Evolutionary conservation across 768 basidiomycete species (phyloP), one percentile per base, ranked within the genome.

Genomic region (Phanerochaete sordida): DNA sequence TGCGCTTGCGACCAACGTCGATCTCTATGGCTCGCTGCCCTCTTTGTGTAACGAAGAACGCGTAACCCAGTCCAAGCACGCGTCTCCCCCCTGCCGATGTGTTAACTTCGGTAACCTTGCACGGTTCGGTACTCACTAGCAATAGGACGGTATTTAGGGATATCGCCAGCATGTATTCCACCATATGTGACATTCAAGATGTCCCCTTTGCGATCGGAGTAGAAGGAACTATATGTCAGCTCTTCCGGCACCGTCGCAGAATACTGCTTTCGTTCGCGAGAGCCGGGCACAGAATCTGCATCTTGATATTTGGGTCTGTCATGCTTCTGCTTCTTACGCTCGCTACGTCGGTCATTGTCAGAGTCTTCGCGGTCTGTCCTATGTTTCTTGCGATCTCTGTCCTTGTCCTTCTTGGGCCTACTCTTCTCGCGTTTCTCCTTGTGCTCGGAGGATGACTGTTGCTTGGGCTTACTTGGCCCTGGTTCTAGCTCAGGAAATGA

Each of bases 191-290:
- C 72, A 67, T 88, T 91, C 56, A 85, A 73, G 46, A 72, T 62
- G 69, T 92, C 90, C 2, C 88, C 89, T 65, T 81, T 83, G 52
- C 79, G 77, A 69, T 91, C 90, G 13, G 83, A 84, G 68, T 81
- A 90, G 72, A 82, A 91, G 9, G 73, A 43, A 13, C 35, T 8
- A 33, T 31, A 54, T 9, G 50, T n/a, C 59, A 31, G 68, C 11
- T 51, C 50, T 23, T 28, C 28, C 8, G 50, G 28, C n/a, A 23
- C 31, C 5, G n/a, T n/a, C 31, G 28, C 70, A 28, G 69, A 69
- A 44, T 68, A 65, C 65, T 44, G 35, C 61, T 56, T 28, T 51
- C 60, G 39, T 33, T 28, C 28, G 67, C 70, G 63, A 66, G 64
- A 19, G 7, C 4, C 19, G 39, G 39, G 39, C 4, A 19, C 11